A percentile compares a stretch with the other conserved stretches of the same genome.
These are phyloP conservation scores for Megacollybia platyphylla DNA, from an alignment of 1,284 basidiomycete genomes.

Conservation along the genomic window DNA sequence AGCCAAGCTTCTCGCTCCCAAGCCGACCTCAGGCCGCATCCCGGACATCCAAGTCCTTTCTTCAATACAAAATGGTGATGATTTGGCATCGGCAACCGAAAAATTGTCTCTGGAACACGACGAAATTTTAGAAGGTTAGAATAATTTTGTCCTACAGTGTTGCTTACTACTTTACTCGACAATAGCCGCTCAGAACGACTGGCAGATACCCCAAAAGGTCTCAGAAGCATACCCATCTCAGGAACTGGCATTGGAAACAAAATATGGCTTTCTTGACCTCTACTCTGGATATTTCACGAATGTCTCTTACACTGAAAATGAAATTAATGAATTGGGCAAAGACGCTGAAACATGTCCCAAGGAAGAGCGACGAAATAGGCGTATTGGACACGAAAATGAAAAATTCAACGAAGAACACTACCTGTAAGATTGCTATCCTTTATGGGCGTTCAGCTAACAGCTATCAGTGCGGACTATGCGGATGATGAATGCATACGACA, in stretches of 20 bases:
- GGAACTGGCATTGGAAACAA: conserved; percentile 26
- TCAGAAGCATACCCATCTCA: conserved; percentile 26
- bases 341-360: conserved; percentile 40
- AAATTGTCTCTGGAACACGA: conserved; percentile 38
- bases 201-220: conserved; percentile 57
- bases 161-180: conserved; percentile 4
- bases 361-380: conserved; percentile 30
- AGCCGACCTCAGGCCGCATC: conserved; percentile 21
- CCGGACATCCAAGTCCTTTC: conserved; percentile 58
- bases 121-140: conserved; percentile 46
- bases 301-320: conserved; percentile 60
- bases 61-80: conserved; percentile 20
- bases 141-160: conserved; percentile 1
- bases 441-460: conserved; percentile 2
- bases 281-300: conserved; percentile 65
- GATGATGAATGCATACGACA: conserved; percentile 65
- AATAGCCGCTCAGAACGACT: conserved; percentile 62
- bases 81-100: conserved; percentile 27
- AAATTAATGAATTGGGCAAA: conserved; percentile 64
- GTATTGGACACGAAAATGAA: conserved; percentile 47
- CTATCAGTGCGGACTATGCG: conserved; percentile 59
- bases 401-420: conserved; percentile 79
- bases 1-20: conserved; percentile 61
- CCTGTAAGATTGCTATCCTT: conserved; percentile 32
- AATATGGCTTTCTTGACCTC: conserved; percentile 63